phyloP scores from a whole-genome alignment of 2,329 filamentous ascomycete genomes.

The Rachicladosporium sp. region DNA sequence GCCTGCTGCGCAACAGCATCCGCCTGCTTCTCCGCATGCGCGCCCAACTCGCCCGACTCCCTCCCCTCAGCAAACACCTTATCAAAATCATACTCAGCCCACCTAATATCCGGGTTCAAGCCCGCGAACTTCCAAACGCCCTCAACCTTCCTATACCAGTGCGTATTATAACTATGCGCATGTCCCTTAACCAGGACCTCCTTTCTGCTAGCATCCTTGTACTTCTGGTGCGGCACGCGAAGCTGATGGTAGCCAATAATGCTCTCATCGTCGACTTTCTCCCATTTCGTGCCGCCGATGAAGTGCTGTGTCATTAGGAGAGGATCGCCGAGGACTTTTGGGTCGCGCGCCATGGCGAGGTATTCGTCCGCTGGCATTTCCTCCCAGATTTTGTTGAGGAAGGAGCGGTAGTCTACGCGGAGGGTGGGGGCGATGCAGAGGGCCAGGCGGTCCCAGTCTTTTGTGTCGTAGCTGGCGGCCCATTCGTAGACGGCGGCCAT shows the following conservation, averaged over 20 bases:
- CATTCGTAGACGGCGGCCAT: constrained; percentile 43
- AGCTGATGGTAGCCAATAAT: constrained; percentile 45
- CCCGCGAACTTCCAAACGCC: constrained; percentile 48
- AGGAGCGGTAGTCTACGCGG: constrained; percentile 56
- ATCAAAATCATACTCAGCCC: constrained; percentile 45
- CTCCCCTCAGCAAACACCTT: constrained; percentile 40
- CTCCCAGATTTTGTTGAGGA: constrained; percentile 44
- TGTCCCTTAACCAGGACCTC: constrained; percentile 42
- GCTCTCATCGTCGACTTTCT: constrained; percentile 35
- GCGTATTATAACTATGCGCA: constrained; percentile 41
- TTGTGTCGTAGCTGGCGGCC: constrained; percentile 55
- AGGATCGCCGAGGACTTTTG: constrained; percentile 41
- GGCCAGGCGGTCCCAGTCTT: constrained; percentile 50
- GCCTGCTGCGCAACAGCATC: constrained; percentile 21
- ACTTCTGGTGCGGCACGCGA: constrained; percentile 45
- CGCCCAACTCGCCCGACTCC: constrained; percentile 25
- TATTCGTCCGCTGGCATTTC: constrained; percentile 44
- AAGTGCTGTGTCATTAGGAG: constrained; percentile 46
- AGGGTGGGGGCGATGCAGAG: constrained; percentile 50
- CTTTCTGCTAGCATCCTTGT: constrained; percentile 36
- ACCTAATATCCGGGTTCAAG: constrained; percentile 40
- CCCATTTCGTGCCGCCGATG: constrained; percentile 41
- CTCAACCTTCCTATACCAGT: constrained; percentile 46
- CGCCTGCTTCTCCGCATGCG: constrained; percentile 11
- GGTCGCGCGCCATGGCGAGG: constrained; percentile 39